Base-by-base conservation (phyloP, 2,329 filamentous ascomycete genomes). In the Sporothrix curviconia region DNA sequence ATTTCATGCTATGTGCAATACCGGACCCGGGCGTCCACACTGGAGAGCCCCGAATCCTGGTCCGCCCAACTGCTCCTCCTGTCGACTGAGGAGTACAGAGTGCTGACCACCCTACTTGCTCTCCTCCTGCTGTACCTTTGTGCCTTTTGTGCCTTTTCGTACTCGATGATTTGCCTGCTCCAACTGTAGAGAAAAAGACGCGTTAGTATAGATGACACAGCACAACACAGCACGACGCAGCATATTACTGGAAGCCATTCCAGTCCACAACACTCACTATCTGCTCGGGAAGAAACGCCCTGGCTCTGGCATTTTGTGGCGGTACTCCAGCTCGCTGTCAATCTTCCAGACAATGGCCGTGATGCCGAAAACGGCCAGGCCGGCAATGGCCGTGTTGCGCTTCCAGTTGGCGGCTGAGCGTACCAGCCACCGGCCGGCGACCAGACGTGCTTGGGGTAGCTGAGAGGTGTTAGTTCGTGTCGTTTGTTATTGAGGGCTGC, bases 381-480 rank as follows among this genome's bases (percentile, higher is more conserved):
- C 67, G 50, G 71, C 65, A 39, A 70, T 37, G 42, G 65, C 67
- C 9, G 94, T 99, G 79, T 99, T 99, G 68, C 78, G 76, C 73
- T 88, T 94, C 94, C 94, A 99, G 81, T 99, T 99, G 65, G 82
- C 79, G 94, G 94, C 72, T 95, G 92, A 56, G 87, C 78, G 76
- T 99, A 99, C 94, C 94, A 99, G 75, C 94, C 94, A 81, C 94
- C 94, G 64, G 92, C 81, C 61, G 94, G 94, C 69, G 94, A 97
- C 94, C 94, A 99, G 81, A 99, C 90, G 81, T 99, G 92, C 81
- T 96, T 96, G 73, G 91, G 92, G 76, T 96, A 96, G 70, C 90
- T 95, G 67, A 47, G 40, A 25, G 7, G 19, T n/a, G 39, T 54
- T 34, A 43, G 40, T 34, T 6, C 53, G 49, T 59, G 57, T 63